Base-by-base conservation (phyloP, 2,329 filamentous ascomycete species). In the Pestalotiopsis sp. region DNA sequence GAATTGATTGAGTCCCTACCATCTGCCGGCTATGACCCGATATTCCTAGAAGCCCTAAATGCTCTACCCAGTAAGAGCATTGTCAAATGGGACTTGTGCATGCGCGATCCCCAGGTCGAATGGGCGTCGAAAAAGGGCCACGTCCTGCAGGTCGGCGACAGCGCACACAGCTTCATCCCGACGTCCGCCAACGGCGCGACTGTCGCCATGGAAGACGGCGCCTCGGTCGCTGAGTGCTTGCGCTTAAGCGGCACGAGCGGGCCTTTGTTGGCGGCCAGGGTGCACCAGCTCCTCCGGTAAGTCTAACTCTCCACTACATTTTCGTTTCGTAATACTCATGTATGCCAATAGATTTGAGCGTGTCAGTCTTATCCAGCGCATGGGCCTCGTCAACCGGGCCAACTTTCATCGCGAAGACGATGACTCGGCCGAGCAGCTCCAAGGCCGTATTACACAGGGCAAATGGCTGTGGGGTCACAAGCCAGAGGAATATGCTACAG, bases 81-180 rank as follows among this genome's bases (percentile, higher is more conserved):
- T 62, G 80, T 86, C 71, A 82, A 79, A 67, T 79, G 77, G 72
- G 73, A 74, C 69, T 73, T 79, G 31, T 70, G 74, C 60, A 79
- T 75, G 77, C 75, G 78, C 4, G 73, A 79, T 67, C 77, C 77
- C 7, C 75, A 75, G 45, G 71, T 72, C 1, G 71, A 74, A 11
- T 79, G 75, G 74, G 71, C 72, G 2, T 79, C 76, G 7, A 71
- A 69, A 3, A 67, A 67, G 1, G 77, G 69, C 4, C 74, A 74
- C 6, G 73, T 80, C 12, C 69, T 79, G 12, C 76, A 78, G 58
- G 73, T 78, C 38, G 78, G 79, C 14, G 79, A 81, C 58, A 73
- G 74, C 0, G 79, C 79, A 5, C 79, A 80, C 71, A 72, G 76
- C 0, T 78, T 79, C 67, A 69, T 79, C 2, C 79, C 79, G 0